Base-by-base conservation (phyloP, 345 rosid genomes). In the Moringa oleifera region DNA sequence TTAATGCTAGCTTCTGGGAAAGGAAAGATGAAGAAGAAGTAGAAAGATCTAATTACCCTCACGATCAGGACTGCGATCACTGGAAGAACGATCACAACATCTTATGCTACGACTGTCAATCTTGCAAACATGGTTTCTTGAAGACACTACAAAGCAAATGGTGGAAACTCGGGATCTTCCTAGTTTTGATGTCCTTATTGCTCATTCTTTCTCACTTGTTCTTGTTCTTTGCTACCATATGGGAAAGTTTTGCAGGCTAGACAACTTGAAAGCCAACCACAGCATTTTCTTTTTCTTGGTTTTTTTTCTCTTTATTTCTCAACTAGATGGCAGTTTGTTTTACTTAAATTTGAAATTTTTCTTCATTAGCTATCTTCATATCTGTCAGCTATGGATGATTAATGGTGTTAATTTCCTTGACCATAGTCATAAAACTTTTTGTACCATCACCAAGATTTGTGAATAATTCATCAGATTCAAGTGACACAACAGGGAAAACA, bases 151-250 rank as follows among this genome's bases (percentile, higher is more conserved):
- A 77, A 28, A 70, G 59, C 75, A 90, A 84, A 73, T 88, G 97
- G 97, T 64, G 77, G 87, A 84, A 70, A 55, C 81, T 90, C 0
- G 97, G 97, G 24, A 23, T 81, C 46, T 84, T 90, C 65, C 68
- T 88, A 45, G 79, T 79, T 22, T 58, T 84, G 17, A 85, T 85
- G 62, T 55, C 85, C 0, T 55, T 84, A 18, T 55, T 90, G 33
- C 93, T 88, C 72, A 79, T 78, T 65, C 49, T 71, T 45, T 71
- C 82, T 59, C 95, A 88, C 36, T 46, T 88, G 19, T 62, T 75
- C 20, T 53, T 90, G 25, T 90, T 90, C 69, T 22, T 84, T 53
- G 80, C 78, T n/a, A 68, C 85, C 17, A 80, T 82, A 70, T 83
- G 85, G 90, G 78, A 77, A 76, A 69, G 71, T 10, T 57, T 71